Base-by-base conservation (phyloP, 2,329 filamentous ascomycete genomes). In the Cytospora leucostoma region DNA sequence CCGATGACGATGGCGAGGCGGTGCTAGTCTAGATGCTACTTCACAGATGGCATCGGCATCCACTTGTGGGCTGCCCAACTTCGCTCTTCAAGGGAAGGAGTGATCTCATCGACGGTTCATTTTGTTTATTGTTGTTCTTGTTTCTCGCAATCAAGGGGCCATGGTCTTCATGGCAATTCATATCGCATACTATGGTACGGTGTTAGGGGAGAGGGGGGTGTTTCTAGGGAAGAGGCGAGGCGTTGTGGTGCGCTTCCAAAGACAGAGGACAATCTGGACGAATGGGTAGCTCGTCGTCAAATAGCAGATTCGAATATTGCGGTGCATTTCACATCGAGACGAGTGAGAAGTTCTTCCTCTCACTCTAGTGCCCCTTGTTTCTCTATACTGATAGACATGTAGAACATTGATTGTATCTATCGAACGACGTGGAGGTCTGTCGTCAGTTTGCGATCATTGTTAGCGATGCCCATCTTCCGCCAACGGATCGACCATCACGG, bases 1-100 rank as follows among this genome's bases (percentile, higher is more conserved):
- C 69, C 7, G 78, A 71, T 15, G 81, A 79, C 1, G 78, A 85
- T 0, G 84, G 81, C 0, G 85, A 87, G 59, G 85, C 83, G 0
- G 84, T 87, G 67, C 66, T 84, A 70, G 69, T 81, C n/a, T 19
- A 40, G 35, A 53, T 40, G 27, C 27, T 27, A 27, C 4, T 2
- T 32, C 8, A 32, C 37, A 40, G 8, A n/a, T 17, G 7, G n/a
- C 7, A 8, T 44, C 15, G 17, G 40, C n/a, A 44, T 19, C 1
- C 1, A 4, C n/a, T 44, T 44, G 5, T 19, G 17, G 17, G 13
- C 17, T n/a, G 40, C 40, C 40, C 17, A n/a, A 8, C 17, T 44
- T 44, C 7, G 13, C 21, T 7, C 44, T 17, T 8, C 33, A 4
- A n/a, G n/a, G 19, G 1, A 52, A 35, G 17, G 40, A 47, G 19